A percentile compares a stretch with the other conserved stretches of the same genome.
Conservation (phyloP, 176 grass and related monocot genomes). For the Calamus simplicifolius region DNA sequence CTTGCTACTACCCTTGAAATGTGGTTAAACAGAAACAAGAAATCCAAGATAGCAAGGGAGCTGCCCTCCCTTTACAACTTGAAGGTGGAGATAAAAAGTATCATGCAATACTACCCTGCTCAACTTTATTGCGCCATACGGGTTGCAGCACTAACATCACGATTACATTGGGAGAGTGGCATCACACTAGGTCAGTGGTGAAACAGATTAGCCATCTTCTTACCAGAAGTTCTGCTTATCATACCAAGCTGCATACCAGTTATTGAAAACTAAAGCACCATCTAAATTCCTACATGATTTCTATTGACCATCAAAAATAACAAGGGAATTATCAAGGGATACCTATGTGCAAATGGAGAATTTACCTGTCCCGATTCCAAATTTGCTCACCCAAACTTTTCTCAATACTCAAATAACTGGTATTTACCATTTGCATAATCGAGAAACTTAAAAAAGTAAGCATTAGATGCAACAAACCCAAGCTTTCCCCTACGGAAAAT, state of each 20-base stretch:
- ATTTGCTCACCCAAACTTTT: neutral
- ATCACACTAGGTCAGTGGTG: neutral
- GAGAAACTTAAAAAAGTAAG: conserved; percentile 4
- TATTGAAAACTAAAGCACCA: neutral
- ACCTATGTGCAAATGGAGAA: neutral
- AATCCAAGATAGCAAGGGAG: too few species aligned
- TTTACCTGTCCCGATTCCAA: conserved; percentile 7
- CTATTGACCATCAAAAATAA: neutral
- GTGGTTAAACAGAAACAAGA: too few species aligned
- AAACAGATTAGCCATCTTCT: neutral
- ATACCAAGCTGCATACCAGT: neutral
- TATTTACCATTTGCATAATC: conserved; percentile 10
- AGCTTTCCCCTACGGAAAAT: conserved; percentile 2
- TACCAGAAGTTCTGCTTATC: neutral
- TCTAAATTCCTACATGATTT: neutral
- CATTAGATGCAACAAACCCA: conserved; percentile 10
- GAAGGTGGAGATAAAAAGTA: neutral
- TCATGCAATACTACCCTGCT: conserved; percentile 2
- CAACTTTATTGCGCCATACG: neutral
- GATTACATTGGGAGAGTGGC: neutral
- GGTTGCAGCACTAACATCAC: neutral
- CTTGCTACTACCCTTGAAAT: too few species aligned
- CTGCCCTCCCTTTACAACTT: too few species aligned
- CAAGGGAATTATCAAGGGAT: neutral
- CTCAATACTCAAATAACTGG: conserved; percentile 18